Base-by-base conservation (phyloP, 2,329 filamentous ascomycete genomes). In the Venturia effusa region DNA sequence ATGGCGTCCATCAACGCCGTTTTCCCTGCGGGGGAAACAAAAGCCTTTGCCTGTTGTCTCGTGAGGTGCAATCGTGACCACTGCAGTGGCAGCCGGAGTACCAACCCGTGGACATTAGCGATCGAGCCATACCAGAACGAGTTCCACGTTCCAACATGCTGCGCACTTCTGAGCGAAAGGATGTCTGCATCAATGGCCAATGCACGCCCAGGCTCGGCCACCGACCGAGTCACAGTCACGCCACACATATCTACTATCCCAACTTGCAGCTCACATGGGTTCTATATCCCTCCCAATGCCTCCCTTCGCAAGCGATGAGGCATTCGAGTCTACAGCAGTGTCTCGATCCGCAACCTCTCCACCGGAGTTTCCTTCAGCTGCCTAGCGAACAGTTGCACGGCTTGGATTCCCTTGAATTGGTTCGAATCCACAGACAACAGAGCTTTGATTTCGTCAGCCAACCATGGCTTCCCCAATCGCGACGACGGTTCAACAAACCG, bases 401-500 rank as follows among this genome's bases (percentile, higher is more conserved):
- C n/a, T n/a, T n/a, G n/a, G n/a, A n/a, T n/a, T n/a, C 40, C 40
- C 43, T 10, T 27, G 48, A 5, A 10, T 55, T 17, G 27, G 15
- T 19, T 30, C 15, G 5, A 13, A 30, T 22, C 24, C 30, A 6
- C 30, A 57, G 27, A 5, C 27, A n/a, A 57, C 3, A 32, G 27
- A 57, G 51, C 51, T 19, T 34, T 3, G 51, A 34, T 27, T 30
- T 57, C 51, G 11, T 34, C 10, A 15, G 19, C 34, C 37, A 45
- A 41, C 51, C 62, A 64, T 64, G 63, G 41, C 63, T 32, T 62
- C 57, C 43, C 27, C 59, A 37, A n/a, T 61, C 2, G 37, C 63
- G 11, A 62, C 40, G 24, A 62, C 63, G 15, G 59, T 55, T 22
- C 37, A 37, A 8, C n/a, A 60, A 1, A 64, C 30, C 32, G 55